Evolutionary conservation across 768 basidiomycete genomes (phyloP), one percentile per base, ranked within the genome.

Genomic region (Cyclocybe cylindracea): DNA sequence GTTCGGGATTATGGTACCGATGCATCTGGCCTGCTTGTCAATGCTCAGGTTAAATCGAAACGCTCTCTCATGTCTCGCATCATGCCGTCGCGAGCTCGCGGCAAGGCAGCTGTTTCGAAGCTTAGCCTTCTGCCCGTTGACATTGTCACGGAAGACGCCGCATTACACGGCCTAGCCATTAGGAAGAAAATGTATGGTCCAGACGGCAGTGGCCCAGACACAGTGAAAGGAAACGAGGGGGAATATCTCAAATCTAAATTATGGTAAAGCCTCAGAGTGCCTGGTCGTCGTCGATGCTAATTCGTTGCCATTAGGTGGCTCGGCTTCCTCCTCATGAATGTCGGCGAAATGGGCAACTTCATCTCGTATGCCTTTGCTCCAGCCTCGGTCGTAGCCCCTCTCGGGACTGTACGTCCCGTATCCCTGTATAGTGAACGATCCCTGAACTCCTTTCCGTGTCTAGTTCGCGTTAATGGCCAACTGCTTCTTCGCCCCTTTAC

Each of bases 401-500:
- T 98, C 9, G 96, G 96, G n/a, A 94, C 92, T 40, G 94, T 96
- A 60, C 71, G 85, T 70, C 39, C 58, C 59, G 53, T 18, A 32
- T 48, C 18, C 39, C 43, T 40, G 41, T 31, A 11, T 11, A 38
- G 42, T 29, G 13, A 53, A 46, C 16, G 19, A 54, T 53, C 47
- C 13, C 33, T 50, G 11, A 37, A 48, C 49, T 47, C 41, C n/a
- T 36, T 10, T 16, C 10, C 24, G 49, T 18, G 53, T 40, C 4
- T 29, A 93, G 86, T 89, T 93, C 67, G 93, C 94, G 2, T 76
- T 98, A n/a, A 85, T 96, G 53, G 92, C 96, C 10, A 98, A 98
- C 66, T 98, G 94, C 63, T 77, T 94, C 37, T 94, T 98, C 57
- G 93, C 95, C 1, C 96, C 96, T 11, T 60, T 93, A 2, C 80